Conservation (phyloP, 2,329 filamentous ascomycete genomes). For the Hypoxylon sp. region DNA sequence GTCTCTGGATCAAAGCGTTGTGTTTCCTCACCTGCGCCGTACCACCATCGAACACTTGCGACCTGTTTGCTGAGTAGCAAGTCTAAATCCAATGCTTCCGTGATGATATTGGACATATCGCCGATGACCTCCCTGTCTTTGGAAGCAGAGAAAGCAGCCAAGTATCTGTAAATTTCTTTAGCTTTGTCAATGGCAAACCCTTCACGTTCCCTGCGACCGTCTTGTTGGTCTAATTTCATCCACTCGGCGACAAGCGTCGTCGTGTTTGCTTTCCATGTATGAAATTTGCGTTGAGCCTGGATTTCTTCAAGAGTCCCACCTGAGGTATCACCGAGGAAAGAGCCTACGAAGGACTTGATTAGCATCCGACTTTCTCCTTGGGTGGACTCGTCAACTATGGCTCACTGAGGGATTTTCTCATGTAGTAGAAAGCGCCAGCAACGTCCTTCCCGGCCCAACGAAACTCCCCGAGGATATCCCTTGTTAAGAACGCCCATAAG, state of each 20-base stretch:
- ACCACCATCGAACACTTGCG: not conserved
- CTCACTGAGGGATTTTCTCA: not conserved
- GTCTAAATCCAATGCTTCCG: not conserved
- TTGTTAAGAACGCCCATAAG: not conserved
- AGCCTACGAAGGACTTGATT: not conserved
- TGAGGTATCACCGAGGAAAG: not conserved
- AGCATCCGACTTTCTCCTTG: not conserved
- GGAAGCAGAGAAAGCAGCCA: not conserved
- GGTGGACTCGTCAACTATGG: not conserved
- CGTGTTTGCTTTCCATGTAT: conserved; percentile 1
- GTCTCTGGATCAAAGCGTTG: not conserved
- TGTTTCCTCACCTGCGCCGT: not conserved
- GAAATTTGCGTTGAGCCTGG: not conserved
- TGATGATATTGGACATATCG: not conserved
- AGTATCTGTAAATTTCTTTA: not conserved
- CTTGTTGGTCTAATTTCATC: not conserved
- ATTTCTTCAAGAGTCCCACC: not conserved
- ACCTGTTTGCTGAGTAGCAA: conserved; percentile 1
- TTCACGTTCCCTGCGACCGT: not conserved
- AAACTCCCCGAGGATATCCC: not conserved
- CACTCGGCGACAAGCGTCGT: not conserved
- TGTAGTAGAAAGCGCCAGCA: not conserved
- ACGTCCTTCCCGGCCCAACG: not conserved
- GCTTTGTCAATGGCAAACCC: conserved; percentile 1
- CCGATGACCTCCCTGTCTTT: not conserved